These are phyloP conservation scores for Phytophthora palmivora DNA, from an alignment of 352 stramenopile species.

Conservation along the genomic window DNA sequence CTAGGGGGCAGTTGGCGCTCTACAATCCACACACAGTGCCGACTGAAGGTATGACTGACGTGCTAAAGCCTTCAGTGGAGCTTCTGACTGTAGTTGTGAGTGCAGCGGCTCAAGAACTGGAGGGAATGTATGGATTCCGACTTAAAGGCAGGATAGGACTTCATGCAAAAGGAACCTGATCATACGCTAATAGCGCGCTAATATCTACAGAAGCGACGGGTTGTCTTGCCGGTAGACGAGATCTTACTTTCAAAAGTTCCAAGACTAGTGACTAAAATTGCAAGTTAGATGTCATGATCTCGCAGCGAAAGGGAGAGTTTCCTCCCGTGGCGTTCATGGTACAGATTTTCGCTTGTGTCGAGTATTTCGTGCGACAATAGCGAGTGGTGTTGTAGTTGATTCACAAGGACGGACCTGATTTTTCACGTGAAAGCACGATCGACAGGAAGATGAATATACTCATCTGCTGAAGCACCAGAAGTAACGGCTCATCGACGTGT, in stretches of 20 bases:
- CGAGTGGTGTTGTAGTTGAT: conserved; percentile 37
- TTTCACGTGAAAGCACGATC: conserved; percentile 48
- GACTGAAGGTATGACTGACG: conserved; percentile 39
- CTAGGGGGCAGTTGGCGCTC: conserved; percentile 54
- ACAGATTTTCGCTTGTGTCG: not conserved
- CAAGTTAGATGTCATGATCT: conserved; percentile 76
- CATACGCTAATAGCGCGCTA: not conserved
- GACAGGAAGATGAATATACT: conserved; percentile 38
- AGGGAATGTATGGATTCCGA: conserved; percentile 59
- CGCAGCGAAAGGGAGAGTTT: conserved; percentile 71
- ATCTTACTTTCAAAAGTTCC: not conserved
- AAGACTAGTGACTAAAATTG: conserved; percentile 1
- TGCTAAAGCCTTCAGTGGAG: not conserved
- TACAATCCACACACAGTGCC: conserved; percentile 67
- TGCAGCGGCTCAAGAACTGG: conserved; percentile 62
- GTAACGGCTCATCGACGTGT: not conserved
- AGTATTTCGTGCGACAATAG: conserved; percentile 1
- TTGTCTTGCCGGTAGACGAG: conserved; percentile 56
- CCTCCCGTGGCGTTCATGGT: conserved; percentile 79
- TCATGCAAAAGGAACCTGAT: not conserved
- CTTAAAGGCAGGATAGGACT: conserved; percentile 40
- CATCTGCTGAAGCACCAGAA: not conserved
- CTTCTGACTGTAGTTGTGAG: conserved; percentile 3
- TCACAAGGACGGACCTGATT: conserved; percentile 41
- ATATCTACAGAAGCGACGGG: conserved; percentile 46